Percentiles rank a stretch among this genome's conserved stretches.
Evolutionary conservation across 306 rosid genomes (phyloP).

Genomic region (Urtica urens): DNA sequence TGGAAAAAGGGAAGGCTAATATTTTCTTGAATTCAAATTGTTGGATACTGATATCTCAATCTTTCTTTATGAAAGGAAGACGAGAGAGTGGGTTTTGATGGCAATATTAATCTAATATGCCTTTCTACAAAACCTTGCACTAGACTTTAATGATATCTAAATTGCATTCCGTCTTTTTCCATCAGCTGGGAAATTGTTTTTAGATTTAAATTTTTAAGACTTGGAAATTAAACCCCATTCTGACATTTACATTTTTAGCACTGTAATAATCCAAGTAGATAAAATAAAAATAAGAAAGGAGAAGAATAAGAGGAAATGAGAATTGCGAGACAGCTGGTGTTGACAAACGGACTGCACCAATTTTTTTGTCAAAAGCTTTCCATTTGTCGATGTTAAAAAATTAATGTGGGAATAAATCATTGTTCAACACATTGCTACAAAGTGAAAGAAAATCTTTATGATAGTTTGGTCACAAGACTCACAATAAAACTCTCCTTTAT

Average conservation of each 20-base stretch:
- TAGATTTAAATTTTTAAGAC: neutral
- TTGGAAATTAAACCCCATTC: neutral
- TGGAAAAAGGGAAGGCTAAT: neutral
- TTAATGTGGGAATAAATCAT: neutral
- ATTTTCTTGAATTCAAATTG: slow-evolving; percentile 2
- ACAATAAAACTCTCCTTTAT: neutral
- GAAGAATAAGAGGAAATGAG: too few species aligned
- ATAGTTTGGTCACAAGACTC: neutral
- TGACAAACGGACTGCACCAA: too few species aligned
- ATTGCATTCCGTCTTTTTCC: slow-evolving; percentile 4
- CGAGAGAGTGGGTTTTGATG: neutral
- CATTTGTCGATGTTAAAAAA: neutral
- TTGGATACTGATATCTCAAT: neutral
- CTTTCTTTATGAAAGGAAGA: neutral
- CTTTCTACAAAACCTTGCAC: neutral
- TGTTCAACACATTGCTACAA: neutral
- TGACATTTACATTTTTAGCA: too few species aligned
- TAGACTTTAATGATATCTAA: neutral
- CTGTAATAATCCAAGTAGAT: too few species aligned
- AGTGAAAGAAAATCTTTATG: neutral
- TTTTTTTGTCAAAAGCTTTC: neutral
- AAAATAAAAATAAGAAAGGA: too few species aligned
- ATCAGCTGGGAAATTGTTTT: neutral
- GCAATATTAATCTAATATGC: neutral
- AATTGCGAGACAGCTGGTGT: neutral